Percentiles rank a stretch among this genome's conserved stretches.
Evolutionary conservation across 257 asterid species (phyloP).

Genomic region (Solanum sejunctum): DNA sequence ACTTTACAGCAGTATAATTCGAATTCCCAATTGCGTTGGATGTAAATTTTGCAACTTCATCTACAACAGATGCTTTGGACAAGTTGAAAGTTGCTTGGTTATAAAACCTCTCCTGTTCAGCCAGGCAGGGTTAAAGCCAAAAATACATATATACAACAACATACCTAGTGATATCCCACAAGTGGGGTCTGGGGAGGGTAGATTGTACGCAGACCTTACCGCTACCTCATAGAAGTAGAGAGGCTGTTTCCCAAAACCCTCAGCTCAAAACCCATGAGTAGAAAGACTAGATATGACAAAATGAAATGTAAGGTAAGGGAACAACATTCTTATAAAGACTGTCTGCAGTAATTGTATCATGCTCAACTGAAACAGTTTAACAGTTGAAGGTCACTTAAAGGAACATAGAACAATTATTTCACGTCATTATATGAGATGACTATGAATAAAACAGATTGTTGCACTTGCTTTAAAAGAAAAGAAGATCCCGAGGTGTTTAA

Average conservation of each 20-base stretch:
- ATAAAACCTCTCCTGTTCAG: conserved; percentile 50
- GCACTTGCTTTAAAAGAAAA: neutral
- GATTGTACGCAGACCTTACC: no score
- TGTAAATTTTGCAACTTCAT: conserved; percentile 22
- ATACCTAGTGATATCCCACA: no score
- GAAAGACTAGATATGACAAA: no score
- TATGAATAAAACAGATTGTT: neutral
- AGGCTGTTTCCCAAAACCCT: no score
- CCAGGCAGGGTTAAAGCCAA: neutral
- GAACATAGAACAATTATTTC: neutral
- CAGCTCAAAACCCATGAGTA: no score
- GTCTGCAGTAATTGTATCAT: neutral
- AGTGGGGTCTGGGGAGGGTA: no score
- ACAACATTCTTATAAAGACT: neutral
- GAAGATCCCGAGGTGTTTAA: neutral
- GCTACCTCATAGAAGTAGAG: no score
- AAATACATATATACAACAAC: neutral
- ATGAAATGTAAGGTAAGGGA: no score
- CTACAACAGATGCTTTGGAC: conserved; percentile 33
- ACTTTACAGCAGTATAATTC: conserved; percentile 22
- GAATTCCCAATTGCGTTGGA: conserved; percentile 31
- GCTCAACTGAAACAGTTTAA: neutral
- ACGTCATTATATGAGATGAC: neutral
- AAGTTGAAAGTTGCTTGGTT: conserved; percentile 32
- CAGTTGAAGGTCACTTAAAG: neutral